Conservation (phyloP, 164 flowering plant species). For the Berberis thunbergii region DNA sequence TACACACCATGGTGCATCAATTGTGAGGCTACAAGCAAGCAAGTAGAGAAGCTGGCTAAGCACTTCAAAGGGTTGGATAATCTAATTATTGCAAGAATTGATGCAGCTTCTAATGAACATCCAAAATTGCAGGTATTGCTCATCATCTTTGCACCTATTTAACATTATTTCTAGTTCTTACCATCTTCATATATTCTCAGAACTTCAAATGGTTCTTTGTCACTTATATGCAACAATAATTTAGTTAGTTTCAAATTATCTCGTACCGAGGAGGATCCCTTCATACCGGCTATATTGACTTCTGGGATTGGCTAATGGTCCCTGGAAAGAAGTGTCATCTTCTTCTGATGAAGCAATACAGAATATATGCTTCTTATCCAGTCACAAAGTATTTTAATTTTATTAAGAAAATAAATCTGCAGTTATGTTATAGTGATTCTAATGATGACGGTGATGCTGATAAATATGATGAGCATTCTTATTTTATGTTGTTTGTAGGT, state of each 20-base stretch:
- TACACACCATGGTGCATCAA: conserved; percentile 83
- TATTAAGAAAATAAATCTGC: neutral
- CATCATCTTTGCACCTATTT: no score
- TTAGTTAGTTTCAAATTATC: no score
- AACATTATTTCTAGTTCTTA: no score
- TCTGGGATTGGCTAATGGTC: no score
- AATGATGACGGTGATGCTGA: neutral
- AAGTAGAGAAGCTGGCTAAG: conserved; percentile 84
- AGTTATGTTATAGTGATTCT: neutral
- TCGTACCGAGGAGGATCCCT: no score
- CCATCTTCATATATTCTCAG: no score
- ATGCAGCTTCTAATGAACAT: conserved; percentile 91
- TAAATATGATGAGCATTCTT: neutral
- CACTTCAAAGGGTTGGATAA: conserved; percentile 65
- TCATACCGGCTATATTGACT: no score
- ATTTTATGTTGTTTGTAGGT: conserved; percentile 37
- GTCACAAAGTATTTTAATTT: no score
- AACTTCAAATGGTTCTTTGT: no score
- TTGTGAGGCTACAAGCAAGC: conserved; percentile 76
- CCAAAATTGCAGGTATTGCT: conserved; percentile 56
- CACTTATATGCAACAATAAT: no score
- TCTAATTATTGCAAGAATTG: conserved; percentile 65
- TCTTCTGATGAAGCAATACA: neutral
- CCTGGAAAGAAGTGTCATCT: no score
- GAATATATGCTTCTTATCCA: neutral